Base-by-base conservation (phyloP, 495 filamentous ascomycete genomes). In the Lasiosphaeria ovina region DNA sequence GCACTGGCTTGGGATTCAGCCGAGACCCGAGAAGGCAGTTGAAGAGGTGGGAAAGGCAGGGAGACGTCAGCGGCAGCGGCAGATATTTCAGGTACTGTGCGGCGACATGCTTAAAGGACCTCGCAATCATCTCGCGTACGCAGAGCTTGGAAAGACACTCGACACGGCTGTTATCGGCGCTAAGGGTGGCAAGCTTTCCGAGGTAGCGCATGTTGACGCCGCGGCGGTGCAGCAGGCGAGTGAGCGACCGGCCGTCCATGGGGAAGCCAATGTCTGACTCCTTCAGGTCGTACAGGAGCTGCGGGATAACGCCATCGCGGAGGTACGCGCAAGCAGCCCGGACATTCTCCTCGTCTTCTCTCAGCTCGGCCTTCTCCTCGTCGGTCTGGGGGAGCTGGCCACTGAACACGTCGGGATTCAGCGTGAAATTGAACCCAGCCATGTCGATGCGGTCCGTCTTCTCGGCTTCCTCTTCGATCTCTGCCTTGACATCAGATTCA, bases 201-300 rank as follows among this genome's bases (percentile, higher is more conserved):
- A 99, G 83, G 74, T 99, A 99, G 68, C 95, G 87, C 62, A 97
- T 83, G 79, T 98, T 99, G 77, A 99, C 90, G 73, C 95, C 95
- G 38, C 95, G 91, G 77, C 96, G 96, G 77, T 99, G 95, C 78
- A 99, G 83, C 47, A 97, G 83, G 63, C 87, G 84, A 62, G 86
- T 91, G 58, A 99, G 80, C 32, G 93, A 97, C 65, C 89, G 85
- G 45, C 95, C 95, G 68, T 99, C 95, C 92, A 98, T 97, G 42
- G 95, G 95, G 80, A 97, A 97, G 62, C 92, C 91, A 52, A 97
- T 87, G 62, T 99, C 95, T 9, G 92, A 90, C 66, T 96, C 90
- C 69, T 89, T 88, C 50, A 98, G 85, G 63, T 98, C 93, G 65
- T 87, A 83, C 54, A 96, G 79, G 61, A 89, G 74, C 12, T 70